A percentile compares a stretch with the other conserved stretches of the same genome.
phyloP scores from a whole-genome alignment of 2,329 filamentous ascomycete genomes.

The Stagonosporopsis tanaceti region DNA sequence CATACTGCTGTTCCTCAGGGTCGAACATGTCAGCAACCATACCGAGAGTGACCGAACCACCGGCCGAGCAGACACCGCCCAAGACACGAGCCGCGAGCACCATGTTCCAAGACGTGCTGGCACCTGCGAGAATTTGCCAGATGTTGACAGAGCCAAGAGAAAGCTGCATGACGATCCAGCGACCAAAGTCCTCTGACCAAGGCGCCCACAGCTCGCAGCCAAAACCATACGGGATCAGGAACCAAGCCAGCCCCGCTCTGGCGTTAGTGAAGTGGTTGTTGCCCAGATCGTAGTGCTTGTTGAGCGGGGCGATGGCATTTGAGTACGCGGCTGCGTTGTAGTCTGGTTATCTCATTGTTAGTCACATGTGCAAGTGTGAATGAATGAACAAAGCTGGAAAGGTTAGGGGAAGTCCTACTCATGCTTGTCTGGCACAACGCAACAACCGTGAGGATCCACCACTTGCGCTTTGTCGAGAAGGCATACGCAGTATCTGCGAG shows the following conservation, averaged over 20 bases:
- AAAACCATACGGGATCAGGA: slow-evolving; percentile 80
- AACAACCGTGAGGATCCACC: slow-evolving; percentile 61
- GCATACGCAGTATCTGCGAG: slow-evolving; percentile 52
- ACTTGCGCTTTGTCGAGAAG: slow-evolving; percentile 60
- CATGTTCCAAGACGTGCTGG: slow-evolving; percentile 68
- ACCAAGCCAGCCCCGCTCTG: slow-evolving; percentile 73
- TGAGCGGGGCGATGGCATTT: slow-evolving; percentile 59
- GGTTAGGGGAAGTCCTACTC: slow-evolving; percentile 47
- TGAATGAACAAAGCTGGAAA: background rate
- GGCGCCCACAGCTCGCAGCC: slow-evolving; percentile 86
- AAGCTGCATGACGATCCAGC: slow-evolving; percentile 75
- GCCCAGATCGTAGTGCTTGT: slow-evolving; percentile 64
- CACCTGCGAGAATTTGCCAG: slow-evolving; percentile 67
- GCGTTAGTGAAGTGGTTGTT: slow-evolving; percentile 51
- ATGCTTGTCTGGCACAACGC: slow-evolving; percentile 62
- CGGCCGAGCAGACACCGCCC: slow-evolving; percentile 60
- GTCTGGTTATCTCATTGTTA: slow-evolving; percentile 45
- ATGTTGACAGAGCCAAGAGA: slow-evolving; percentile 78
- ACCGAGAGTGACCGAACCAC: slow-evolving; percentile 69
- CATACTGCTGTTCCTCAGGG: slow-evolving; percentile 70
- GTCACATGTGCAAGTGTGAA: slow-evolving; percentile 36
- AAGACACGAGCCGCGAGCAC: slow-evolving; percentile 66
- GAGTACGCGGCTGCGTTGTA: slow-evolving; percentile 65
- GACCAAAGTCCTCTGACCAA: slow-evolving; percentile 81
- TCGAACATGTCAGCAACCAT: slow-evolving; percentile 71